Evolutionary conservation across 2,329 filamentous ascomycete genomes (phyloP), one percentile per base, ranked within the genome.

Genomic region (Xylaria sp.): DNA sequence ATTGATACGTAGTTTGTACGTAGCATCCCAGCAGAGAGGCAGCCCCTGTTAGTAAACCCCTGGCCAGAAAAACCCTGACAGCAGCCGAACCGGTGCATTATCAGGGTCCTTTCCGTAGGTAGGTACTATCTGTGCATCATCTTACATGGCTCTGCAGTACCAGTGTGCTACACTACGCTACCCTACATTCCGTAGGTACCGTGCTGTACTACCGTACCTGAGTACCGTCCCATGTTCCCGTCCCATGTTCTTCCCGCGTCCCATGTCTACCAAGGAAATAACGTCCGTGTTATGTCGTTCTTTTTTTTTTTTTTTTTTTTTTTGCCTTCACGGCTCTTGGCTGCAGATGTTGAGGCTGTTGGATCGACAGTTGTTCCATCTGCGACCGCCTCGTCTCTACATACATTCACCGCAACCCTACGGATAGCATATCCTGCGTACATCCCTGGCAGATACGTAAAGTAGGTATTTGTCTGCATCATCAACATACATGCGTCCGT

Each of bases 341-440:
- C 62, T 68, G 68, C 62, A 68, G 65, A 60, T 65, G 60, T 64
- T 70, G 65, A 68, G 69, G 69, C 69, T 70, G 65, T 67, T 65
- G 69, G 65, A 70, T 68, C 69, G 65, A 65, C 65, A 66, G 37
- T 56, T 31, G 39, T 55, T 52, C 61, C 65, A 63, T 65, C 65
- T 68, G 62, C 57, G 54, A 41, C 62, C 54, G 65, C 69, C 65
- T 70, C 56, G 46, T 67, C 68, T 46, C 31, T 56, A 48, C 52
- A 18, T 48, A 15, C 51, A 54, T n/a, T 9, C 51, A 7, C 25
- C 15, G n/a, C n/a, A 48, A 10, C 10, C 15, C 51, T 7, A 34
- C 51, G 31, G 15, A 18, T 28, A 31, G 12, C 13, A 52, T 31
- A 31, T 31, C 6, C 28, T 37, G 28, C 28, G 18, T 37, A 55